phyloP scores from a whole-genome alignment of 768 basidiomycete genomes.

The Mycena galericulata region DNA sequence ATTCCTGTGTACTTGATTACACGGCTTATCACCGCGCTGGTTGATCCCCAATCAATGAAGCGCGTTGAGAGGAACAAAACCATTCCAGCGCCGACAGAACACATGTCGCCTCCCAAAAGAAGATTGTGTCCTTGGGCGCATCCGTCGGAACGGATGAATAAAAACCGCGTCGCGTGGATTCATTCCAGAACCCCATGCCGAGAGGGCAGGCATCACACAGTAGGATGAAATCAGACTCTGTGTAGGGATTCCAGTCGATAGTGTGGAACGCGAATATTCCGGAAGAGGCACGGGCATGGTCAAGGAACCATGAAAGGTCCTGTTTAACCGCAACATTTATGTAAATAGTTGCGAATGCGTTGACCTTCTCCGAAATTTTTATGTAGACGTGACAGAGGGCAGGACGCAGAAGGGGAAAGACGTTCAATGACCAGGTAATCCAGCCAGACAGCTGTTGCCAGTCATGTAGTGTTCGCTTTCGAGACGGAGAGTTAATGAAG shows the following conservation, averaged over 20 bases:
- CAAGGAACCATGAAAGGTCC: neutral
- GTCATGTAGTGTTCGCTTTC: neutral
- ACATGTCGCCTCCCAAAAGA: neutral
- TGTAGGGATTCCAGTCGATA: neutral
- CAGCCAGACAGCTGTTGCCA: constrained; percentile 42
- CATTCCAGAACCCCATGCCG: neutral
- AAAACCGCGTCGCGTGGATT: neutral
- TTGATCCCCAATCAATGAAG: too few relatives aligned
- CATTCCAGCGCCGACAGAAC: neutral
- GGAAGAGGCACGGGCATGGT: neutral
- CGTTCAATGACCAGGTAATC: constrained; percentile 49
- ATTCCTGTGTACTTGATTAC: too few relatives aligned
- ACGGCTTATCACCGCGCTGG: too few relatives aligned
- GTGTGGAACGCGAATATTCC: neutral
- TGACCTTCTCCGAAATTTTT: constrained; percentile 42
- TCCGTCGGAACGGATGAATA: neutral
- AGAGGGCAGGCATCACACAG: neutral
- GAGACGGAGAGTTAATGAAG: neutral
- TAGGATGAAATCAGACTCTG: neutral
- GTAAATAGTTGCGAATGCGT: neutral
- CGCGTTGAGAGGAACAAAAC: neutral
- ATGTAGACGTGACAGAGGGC: constrained; percentile 42
- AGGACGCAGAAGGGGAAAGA: constrained; percentile 43
- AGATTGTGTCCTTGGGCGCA: neutral
- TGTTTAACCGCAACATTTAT: neutral